Base-by-base conservation (phyloP, 805 yeast genomes). In the Saturnispora ahearnii region DNA sequence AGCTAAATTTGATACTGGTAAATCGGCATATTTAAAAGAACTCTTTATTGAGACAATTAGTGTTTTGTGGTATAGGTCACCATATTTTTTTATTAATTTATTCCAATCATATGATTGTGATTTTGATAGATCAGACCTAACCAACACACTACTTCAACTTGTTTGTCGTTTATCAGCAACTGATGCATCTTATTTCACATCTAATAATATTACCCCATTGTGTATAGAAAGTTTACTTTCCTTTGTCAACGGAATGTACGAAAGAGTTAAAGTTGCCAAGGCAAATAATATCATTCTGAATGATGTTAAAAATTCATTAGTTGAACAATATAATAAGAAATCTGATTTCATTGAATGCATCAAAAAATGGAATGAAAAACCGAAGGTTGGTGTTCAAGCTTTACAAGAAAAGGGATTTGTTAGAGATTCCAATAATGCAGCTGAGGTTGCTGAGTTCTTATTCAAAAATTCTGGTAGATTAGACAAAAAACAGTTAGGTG, bases 81-180 rank as follows among this genome's bases (percentile, higher is more conserved):
- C 96, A 1, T 69, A 76, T 3, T 82, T 87, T 51, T 88, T 89
- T 63, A 78, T 88, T 12, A 77, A 80, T 41, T 64, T 90, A 33
- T 93, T 86, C 62, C 81, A 86, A 49, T 82, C 82, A 50, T 93
- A 81, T 63, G 99, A 93, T 64, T 91, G 98, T 66, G 91, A 88
- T 61, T 81, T 88, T 55, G 95, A 88, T 53, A 79, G 91, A 56
- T 74, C 83, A 2, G 96, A 93, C 62, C 67, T 95, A 50, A 75
- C 91, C 13, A 75, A 76, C 22, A 77, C 79, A 36, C 68, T 87
- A 28, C 63, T 93, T 40, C 84, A 84, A 43, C 77, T 84, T 43
- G 72, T 93, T 48, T 81, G 95, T 48, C 77, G 84, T 46, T 70
- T 89, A 31, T 82, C 97, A 0, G 75, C 87, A 41, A 95, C 98